Evolutionary conservation across 179 eudicot species (phyloP).

Genomic region (Silene vulgaris): DNA sequence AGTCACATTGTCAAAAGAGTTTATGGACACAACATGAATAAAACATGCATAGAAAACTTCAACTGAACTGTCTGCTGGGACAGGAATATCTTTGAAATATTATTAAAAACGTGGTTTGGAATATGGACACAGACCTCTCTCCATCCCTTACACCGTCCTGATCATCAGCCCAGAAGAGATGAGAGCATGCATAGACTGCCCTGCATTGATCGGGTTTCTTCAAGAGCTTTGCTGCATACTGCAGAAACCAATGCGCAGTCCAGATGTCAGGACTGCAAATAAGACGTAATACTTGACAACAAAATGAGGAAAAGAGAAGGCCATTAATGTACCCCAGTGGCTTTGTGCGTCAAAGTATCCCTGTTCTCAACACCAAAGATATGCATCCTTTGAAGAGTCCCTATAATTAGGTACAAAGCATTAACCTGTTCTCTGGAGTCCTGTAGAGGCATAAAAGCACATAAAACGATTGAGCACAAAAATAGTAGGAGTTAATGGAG

Average conservation of each 20-base stretch:
- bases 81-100: background rate
- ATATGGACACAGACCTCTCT: conserved; percentile 56
- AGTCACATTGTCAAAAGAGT: background rate
- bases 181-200: conserved; percentile 93
- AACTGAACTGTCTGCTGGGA: too few species aligned
- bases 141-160: conserved; percentile 77
- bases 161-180: conserved; percentile 90
- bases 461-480: conserved; percentile 5
- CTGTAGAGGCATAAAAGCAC: conserved; percentile 28
- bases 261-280: conserved; percentile 12
- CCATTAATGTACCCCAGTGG: conserved; percentile 69
- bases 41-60: background rate
- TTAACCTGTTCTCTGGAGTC: conserved; percentile 95
- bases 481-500: background rate
- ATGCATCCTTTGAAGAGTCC: conserved; percentile 84
- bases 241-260: conserved; percentile 21
- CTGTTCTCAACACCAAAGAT: conserved; percentile 89
- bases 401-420: conserved; percentile 75
- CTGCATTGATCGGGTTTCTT: conserved; percentile 95
- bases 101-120: background rate
- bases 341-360: conserved; percentile 92
- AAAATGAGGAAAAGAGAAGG: conserved; percentile 10
- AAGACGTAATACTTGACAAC: background rate
- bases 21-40: background rate
- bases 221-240: conserved; percentile 94